Base-by-base conservation (phyloP, 2,329 filamentous ascomycete genomes). In the Simplicillium sp. region DNA sequence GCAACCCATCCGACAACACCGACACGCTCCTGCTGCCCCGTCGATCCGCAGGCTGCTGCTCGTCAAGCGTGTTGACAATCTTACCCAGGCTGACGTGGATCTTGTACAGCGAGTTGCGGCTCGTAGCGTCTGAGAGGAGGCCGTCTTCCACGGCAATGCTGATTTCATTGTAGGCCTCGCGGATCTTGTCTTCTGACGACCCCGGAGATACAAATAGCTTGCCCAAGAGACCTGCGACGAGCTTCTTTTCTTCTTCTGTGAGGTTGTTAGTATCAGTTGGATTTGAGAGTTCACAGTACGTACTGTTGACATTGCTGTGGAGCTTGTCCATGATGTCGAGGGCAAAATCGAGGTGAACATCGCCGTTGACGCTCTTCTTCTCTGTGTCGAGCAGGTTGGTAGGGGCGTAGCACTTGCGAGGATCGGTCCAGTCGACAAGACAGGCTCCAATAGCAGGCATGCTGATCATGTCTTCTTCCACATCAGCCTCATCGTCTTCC, bases 351-450 rank as follows among this genome's bases (percentile, higher is more conserved):
- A 94, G 70, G 54, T 96, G 90, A 3, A 90, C 80, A 56, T 88
- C 82, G 8, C 83, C 83, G 47, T 84, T 82, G 13, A 85, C 73
- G 39, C 67, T 69, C 65, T 74, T 81, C 60, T 76, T 81, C 40
- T 75, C 71, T 1, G 67, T 68, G 37, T 84, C 76, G 44, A 66
- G 63, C 2, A 71, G 53, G 1, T 64, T 51, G 4, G 62, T 67
- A 48, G 66, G 71, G 42, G 59, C 73, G 62, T 64, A 84, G 64
- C 66, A 86, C 59, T 94, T 89, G 38, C 90, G 73, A 31, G 89
- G 88, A 58, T 97, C 90, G 0, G 90, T 97, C 92, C 90, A 97
- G 58, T 97, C 90, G 1, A 89, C 78, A 7, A 97, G 66, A 54
- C 88, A 90, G 3, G 85, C 80, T 1, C 86, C 87, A 43, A 94